Percentiles rank a stretch among this genome's conserved stretches.
phyloP scores from a whole-genome alignment of 2,329 filamentous ascomycete genomes.

The Myriosclerotinia scirpicola region DNA sequence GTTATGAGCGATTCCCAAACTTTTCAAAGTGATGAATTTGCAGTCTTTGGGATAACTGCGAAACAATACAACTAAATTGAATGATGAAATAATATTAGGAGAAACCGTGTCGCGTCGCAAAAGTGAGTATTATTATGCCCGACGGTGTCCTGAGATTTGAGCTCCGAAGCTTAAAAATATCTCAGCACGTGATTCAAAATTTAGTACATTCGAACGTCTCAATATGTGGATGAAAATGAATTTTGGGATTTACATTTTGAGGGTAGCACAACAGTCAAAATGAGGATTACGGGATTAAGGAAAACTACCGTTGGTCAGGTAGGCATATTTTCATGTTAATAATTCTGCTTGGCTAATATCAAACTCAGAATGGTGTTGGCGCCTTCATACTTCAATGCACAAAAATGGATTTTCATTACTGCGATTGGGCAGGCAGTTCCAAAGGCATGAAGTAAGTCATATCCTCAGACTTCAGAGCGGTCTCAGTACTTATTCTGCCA shows the following conservation, averaged over 20 bases:
- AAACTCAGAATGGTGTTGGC: conserved; percentile 82
- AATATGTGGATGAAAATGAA: neutral
- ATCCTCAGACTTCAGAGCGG: neutral
- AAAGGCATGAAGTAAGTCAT: conserved; percentile 82
- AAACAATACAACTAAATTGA: neutral
- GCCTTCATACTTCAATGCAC: conserved; percentile 98
- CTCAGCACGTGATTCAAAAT: neutral
- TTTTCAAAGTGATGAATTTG: neutral
- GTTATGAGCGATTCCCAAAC: conserved; percentile 4
- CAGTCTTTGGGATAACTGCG: conserved; percentile 3
- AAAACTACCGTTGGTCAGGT: conserved; percentile 56
- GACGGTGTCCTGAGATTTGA: conserved; percentile 17
- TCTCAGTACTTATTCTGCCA: conserved; percentile 13
- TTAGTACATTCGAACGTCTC: conserved; percentile 1
- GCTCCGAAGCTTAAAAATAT: conserved; percentile 18
- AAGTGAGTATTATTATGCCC: neutral
- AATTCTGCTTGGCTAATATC: conserved; percentile 25
- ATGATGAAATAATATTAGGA: conserved; percentile 14
- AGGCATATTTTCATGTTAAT: conserved; percentile 32
- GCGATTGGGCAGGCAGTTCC: conserved; percentile 92
- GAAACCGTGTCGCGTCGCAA: conserved; percentile 19
- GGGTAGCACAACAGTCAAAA: conserved; percentile 28
- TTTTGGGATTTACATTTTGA: neutral
- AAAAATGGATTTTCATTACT: conserved; percentile 93
- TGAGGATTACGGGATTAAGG: conserved; percentile 57